Conservation (phyloP, 1,284 basidiomycete species). For the Earliella scabrosa region DNA sequence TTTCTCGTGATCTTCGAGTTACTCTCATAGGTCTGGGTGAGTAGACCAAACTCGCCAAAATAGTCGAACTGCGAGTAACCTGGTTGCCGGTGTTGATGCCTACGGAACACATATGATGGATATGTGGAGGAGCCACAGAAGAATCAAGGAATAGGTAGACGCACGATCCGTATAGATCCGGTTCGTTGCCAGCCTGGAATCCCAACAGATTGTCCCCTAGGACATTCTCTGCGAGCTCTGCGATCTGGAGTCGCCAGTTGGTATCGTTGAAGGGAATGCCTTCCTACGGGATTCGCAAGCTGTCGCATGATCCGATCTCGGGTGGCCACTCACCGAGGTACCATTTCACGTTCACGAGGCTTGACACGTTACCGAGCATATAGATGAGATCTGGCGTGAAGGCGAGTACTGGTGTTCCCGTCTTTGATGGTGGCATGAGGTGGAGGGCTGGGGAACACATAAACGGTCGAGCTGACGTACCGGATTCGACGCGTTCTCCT, state of each 20-base stretch:
- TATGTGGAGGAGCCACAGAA: background rate
- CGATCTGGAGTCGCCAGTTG: conserved; percentile 58
- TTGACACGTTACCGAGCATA: conserved; percentile 45
- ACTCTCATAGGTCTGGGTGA: conserved; percentile 44
- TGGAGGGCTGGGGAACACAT: background rate
- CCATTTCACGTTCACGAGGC: conserved; percentile 44
- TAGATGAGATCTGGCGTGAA: conserved; percentile 48
- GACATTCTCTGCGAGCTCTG: conserved; percentile 48
- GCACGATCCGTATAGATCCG: conserved; percentile 57
- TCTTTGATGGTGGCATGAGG: conserved; percentile 24
- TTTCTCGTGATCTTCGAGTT: conserved; percentile 47
- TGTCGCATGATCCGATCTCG: background rate
- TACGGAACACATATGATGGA: background rate
- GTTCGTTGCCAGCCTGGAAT: conserved; percentile 71
- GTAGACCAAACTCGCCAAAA: conserved; percentile 48
- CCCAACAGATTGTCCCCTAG: conserved; percentile 64
- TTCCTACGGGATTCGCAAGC: background rate
- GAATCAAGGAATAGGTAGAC: conserved; percentile 14
- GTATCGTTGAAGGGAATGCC: conserved; percentile 55
- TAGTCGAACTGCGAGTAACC: conserved; percentile 51
- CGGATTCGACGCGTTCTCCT: conserved; percentile 10
- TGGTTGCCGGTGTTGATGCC: conserved; percentile 39
- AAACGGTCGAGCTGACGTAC: background rate
- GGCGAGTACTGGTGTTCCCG: conserved; percentile 45
- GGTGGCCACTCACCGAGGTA: conserved; percentile 37